Evolutionary conservation across 179 eudicot genomes (phyloP), one percentile per base, ranked within the genome.

Genomic region (Carnegiea gigantea): DNA sequence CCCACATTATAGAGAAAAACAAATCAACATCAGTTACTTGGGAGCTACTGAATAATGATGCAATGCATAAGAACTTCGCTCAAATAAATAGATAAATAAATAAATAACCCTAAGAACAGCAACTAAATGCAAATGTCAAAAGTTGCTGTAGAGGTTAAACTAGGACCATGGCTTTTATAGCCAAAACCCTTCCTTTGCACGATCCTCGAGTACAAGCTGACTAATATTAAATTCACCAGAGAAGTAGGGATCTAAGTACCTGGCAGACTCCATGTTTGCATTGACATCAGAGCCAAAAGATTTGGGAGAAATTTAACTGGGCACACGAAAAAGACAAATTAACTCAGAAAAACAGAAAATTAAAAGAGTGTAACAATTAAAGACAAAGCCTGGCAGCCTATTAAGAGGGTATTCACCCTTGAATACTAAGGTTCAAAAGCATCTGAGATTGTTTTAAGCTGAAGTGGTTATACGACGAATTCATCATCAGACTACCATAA

Each of bases 191-290:
- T 74, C 36, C 36, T 48, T 23, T 9, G 24, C 2, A 15, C 17
- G 51, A 9, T 65, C 38, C 73, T 17, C 40, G 26, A 73, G 38
- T 9, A 51, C 14, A 28, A 33, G 33, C 40, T 70, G 60, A 6
- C 43, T 49, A 9, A 48, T 4, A 65, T 74, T 26, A 23, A 28
- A 75, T 36, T 44, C n/a, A 51, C 11, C 51, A 65, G 38, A 36
- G 70, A 43, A 59, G 64, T 36, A 57, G 23, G 43, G 18, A 36
- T 33, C 20, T 51, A 51, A 65, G 53, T 73, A 84, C 86, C 86
- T 84, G 81, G 73, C 81, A 62, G 86, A 53, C 76, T 84, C 86
- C 86, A 84, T 84, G 75, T 40, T 78, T 64, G 74, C 49, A 71
- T 77, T 77, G 67, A 77, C 38, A 33, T 23, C 44, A 5, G 51